phyloP scores from a whole-genome alignment of 2,329 filamentous ascomycete species.

The Tolypocladium sp. region DNA sequence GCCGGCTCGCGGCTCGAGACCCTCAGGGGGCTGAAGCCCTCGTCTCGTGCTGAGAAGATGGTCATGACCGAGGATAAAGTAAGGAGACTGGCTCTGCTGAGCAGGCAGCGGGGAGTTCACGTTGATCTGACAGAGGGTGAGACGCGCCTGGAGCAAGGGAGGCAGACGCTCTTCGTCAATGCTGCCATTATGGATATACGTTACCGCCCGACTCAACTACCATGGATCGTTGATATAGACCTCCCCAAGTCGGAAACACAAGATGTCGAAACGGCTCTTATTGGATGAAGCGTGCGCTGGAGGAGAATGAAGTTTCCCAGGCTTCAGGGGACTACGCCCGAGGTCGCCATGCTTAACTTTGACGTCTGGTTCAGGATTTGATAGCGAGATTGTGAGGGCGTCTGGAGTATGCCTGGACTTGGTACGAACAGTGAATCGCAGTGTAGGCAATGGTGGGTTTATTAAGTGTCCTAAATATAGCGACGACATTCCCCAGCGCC shows the following conservation, averaged over 20 bases:
- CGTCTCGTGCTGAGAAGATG: constrained; percentile 10
- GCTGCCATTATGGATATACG: constrained; percentile 40
- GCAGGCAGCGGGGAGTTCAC: constrained; percentile 18
- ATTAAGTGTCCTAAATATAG: neutral
- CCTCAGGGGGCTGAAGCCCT: constrained; percentile 16
- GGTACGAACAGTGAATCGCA: neutral
- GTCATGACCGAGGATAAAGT: constrained; percentile 5
- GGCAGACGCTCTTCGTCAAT: constrained; percentile 51
- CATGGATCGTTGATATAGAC: constrained; percentile 44
- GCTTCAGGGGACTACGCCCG: neutral
- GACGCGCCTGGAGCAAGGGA: constrained; percentile 20
- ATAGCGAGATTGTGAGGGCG: neutral
- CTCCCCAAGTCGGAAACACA: constrained; percentile 13
- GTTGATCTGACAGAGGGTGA: constrained; percentile 28
- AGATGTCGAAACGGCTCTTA: neutral
- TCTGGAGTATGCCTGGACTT: neutral
- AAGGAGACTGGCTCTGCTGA: constrained; percentile 9
- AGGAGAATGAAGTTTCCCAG: too few relatives aligned
- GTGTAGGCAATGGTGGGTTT: neutral
- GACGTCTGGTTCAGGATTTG: neutral
- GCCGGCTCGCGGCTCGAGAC: constrained; percentile 25
- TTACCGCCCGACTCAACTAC: constrained; percentile 33
- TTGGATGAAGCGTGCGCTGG: too few relatives aligned
- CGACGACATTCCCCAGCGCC: neutral
- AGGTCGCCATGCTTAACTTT: neutral